A percentile compares a stretch with the other conserved stretches of the same genome.
Evolutionary conservation across 257 asterid species (phyloP).

Genomic region (Nicotiana otophora): DNA sequence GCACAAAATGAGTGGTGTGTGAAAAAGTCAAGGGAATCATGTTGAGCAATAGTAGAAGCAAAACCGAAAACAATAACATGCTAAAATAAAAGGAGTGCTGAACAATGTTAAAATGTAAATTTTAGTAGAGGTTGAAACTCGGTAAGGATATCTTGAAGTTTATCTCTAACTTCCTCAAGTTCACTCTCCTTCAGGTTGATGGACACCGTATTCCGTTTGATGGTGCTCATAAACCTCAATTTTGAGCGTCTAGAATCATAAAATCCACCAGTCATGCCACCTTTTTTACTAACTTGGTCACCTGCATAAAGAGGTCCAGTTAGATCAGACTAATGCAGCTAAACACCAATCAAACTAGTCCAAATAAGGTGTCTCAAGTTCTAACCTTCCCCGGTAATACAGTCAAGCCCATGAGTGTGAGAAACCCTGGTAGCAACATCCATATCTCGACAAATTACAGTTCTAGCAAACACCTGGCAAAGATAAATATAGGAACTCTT

Average conservation of each 20-base stretch:
- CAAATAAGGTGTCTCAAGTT: conserved; percentile 15
- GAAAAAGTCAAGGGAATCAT: neutral
- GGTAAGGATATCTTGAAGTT: conserved; percentile 84
- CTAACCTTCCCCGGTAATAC: conserved; percentile 92
- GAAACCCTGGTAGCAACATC: conserved; percentile 97
- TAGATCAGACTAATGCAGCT: conserved; percentile 15
- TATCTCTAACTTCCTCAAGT: conserved; percentile 45
- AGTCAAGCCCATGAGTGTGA: conserved; percentile 78
- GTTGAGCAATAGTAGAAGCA: neutral
- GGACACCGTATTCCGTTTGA: conserved; percentile 51
- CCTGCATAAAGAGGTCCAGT: conserved; percentile 44
- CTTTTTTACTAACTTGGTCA: conserved; percentile 98
- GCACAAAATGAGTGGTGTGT: neutral
- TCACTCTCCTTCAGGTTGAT: conserved; percentile 51
- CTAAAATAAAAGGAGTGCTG: conserved; percentile 10
- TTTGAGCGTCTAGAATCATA: conserved; percentile 89
- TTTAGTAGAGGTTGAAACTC: neutral
- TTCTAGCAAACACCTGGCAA: conserved; percentile 80
- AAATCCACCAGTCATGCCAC: conserved; percentile 99
- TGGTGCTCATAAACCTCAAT: conserved; percentile 68
- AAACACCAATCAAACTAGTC: conserved; percentile 7
- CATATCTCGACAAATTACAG: conserved; percentile 87
- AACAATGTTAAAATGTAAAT: conserved; percentile 10
- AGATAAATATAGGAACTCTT: conserved; percentile 4
- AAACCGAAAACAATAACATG: neutral